Percentiles rank a stretch among this genome's conserved stretches.
These are phyloP conservation scores for Fusarium sp. DNA, from an alignment of 2,329 filamentous ascomycete species.

Conservation along the genomic window DNA sequence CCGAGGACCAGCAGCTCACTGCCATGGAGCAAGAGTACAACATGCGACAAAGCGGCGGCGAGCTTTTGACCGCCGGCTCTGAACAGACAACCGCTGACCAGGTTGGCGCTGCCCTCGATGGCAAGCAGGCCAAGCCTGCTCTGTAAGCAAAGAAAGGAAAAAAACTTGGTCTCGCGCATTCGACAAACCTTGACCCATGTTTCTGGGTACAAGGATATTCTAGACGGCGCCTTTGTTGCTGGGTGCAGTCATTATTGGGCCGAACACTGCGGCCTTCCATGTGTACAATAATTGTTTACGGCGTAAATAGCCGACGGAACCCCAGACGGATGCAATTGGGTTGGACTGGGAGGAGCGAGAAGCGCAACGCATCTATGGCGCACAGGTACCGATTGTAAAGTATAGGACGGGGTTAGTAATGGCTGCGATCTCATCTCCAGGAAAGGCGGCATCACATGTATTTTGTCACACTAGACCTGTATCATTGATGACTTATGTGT, in stretches of 20 bases:
- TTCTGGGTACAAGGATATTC: constrained; percentile 32
- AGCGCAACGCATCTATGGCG: constrained; percentile 42
- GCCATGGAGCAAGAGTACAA: constrained; percentile 99
- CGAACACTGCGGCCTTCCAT: constrained; percentile 36
- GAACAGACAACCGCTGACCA: constrained; percentile 64
- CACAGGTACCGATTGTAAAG: constrained; percentile 49
- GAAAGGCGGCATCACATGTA: constrained; percentile 49
- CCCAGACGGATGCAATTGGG: constrained; percentile 45
- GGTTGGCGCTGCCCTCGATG: constrained; percentile 66
- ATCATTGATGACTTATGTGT: constrained; percentile 45
- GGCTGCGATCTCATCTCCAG: constrained; percentile 52
- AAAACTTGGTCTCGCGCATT: constrained; percentile 12
- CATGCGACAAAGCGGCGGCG: constrained; percentile 92
- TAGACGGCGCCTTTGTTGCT: constrained; percentile 38
- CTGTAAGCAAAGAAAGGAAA: constrained; percentile 58
- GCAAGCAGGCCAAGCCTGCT: constrained; percentile 63
- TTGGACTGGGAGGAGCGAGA: constrained; percentile 36
- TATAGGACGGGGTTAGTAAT: constrained; percentile 48
- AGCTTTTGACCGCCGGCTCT: constrained; percentile 70
- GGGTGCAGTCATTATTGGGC: constrained; percentile 43
- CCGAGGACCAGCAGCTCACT: constrained; percentile 95
- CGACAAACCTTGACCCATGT: constrained; percentile 26
- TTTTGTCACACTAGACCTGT: constrained; percentile 48
- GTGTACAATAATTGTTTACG: constrained; percentile 52
- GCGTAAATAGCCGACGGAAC: constrained; percentile 45